phyloP scores from a whole-genome alignment of 805 yeast species.

The Saturnispora besseyi region DNA sequence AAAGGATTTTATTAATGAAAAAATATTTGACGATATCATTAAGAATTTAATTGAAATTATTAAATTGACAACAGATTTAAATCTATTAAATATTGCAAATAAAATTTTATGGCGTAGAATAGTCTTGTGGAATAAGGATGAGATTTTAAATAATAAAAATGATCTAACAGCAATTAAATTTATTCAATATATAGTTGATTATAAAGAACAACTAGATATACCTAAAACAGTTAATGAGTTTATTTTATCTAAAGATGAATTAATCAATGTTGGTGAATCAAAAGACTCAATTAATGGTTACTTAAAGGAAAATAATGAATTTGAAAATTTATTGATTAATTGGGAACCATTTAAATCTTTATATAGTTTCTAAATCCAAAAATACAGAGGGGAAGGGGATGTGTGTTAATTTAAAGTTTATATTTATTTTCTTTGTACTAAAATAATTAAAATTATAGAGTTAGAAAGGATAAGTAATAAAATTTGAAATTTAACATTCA shows the following conservation, averaged over 20 bases:
- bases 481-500: no score
- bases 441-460: neutral
- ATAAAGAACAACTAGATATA: neutral
- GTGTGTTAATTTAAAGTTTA: neutral
- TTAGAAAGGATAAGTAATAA: neutral
- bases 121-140: neutral
- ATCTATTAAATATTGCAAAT: neutral
- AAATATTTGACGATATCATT: neutral
- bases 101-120: constrained; percentile 4
- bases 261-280: neutral
- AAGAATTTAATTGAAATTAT: neutral
- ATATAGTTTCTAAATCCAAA: neutral
- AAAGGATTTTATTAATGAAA: neutral
- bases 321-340: neutral
- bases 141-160: neutral
- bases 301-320: neutral
- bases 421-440: neutral
- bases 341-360: neutral
- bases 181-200: neutral
- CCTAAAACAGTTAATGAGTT: neutral
- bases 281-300: neutral
- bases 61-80: neutral
- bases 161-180: neutral
- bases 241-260: neutral
- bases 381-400: neutral